Evolutionary conservation across 1,284 basidiomycete genomes (phyloP), one percentile per base, ranked within the genome.

Genomic region (Bondarzewia mesenterica): DNA sequence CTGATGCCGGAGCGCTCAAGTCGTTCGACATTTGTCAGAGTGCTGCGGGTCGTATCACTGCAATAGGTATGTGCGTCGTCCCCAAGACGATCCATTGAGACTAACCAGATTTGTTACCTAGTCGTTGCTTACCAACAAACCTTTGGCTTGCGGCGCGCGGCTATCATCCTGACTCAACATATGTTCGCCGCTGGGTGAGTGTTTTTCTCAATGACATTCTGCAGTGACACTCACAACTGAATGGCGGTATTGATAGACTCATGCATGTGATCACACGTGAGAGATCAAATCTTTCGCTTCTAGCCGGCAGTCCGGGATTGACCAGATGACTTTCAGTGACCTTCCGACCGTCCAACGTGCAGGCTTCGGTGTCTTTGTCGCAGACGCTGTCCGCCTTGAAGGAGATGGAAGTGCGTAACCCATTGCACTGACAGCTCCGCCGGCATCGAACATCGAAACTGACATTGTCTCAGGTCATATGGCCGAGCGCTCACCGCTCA

Each of bases 261-360:
- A 89, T 92, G 82, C 88, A 91, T 58, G 77, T 88, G 36, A 70
- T 86, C 50, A 84, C 82, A n/a, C 60, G 87, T 87, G 62, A 55
- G 81, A 61, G 20, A 7, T 16, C 7, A 18, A 29, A 55, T 49
- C 7, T 20, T 18, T 23, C n/a, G n/a, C n/a, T n/a, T n/a, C n/a
- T n/a, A n/a, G 5, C 7, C 16, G 16, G 46, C 32, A 16, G 14
- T 29, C 15, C 35, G 29, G 20, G 27, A 38, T 32, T 47, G 15
- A 52, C 55, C 32, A 22, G 42, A 44, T 52, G 42, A 46, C 46
- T 20, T 57, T 2, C 46, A 89, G 87, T 89, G 59, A 80, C 76
- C 12, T 67, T 85, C 50, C 75, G 77, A 20, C 80, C 84, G n/a
- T 75, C 76, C 36, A 82, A 84, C 57, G 69, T 82, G 2, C 82